Evolutionary conservation across 2,329 filamentous ascomycete species (phyloP).

Genomic region (Fusarium continuum): DNA sequence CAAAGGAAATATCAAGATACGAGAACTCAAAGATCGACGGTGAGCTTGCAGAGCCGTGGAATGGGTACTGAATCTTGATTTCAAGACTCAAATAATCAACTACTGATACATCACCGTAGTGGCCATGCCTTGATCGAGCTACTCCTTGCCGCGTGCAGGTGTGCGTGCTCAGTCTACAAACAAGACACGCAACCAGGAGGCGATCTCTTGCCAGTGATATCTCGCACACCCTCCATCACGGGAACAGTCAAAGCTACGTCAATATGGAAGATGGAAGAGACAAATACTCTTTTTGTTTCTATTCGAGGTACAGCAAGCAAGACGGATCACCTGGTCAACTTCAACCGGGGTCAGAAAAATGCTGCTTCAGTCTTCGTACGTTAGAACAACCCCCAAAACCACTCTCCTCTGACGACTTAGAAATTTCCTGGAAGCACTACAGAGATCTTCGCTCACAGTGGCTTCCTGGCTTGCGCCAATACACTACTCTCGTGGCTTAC

Average conservation of each 20-base stretch:
- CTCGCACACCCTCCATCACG: conserved; percentile 22
- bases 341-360: conserved; percentile 19
- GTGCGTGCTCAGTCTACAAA: conserved; percentile 36
- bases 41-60: conserved; percentile 11
- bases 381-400: fast-evolving
- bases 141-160: conserved; percentile 29
- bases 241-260: conserved; percentile 36
- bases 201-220: conserved; percentile 26
- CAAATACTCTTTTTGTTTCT: conserved; percentile 28
- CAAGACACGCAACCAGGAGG: conserved; percentile 3
- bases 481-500: conserved; percentile 22
- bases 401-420: background rate
- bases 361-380: conserved; percentile 22
- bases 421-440: background rate
- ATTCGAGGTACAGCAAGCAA: conserved; percentile 33
- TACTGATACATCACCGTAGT: background rate
- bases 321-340: conserved; percentile 40
- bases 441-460: conserved; percentile 22
- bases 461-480: conserved; percentile 35
- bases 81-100: fast-evolving
- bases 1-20: conserved; percentile 35
- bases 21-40: conserved; percentile 24
- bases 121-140: background rate
- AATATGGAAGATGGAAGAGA: conserved; percentile 28
- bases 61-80: conserved; percentile 2